Base-by-base conservation (phyloP, 1,139 yeast species). In the Hanseniaspora gamundiae region DNA sequence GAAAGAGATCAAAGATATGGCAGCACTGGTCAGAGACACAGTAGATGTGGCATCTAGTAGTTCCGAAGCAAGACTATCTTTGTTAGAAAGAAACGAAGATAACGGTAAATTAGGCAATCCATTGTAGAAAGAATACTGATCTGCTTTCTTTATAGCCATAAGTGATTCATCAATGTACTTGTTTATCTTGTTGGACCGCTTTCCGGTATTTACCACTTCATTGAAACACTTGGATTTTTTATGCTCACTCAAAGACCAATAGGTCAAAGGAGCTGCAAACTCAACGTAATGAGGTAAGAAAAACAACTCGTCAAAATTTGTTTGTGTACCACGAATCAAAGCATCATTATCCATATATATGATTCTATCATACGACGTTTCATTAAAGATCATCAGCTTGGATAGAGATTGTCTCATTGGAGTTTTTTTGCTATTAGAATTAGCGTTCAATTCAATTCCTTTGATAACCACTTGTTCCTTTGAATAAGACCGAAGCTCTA, bases 361-460 rank as follows among this genome's bases (percentile, higher is more conserved):
- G 13, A 73, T 53, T 38, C 75, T 54, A n/a, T 69, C 68, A 53
- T 66, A 79, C 36, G 73, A 69, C 1, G 66, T 62, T 50, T 69
- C 68, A 47, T 69, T 66, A 54, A 78, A 78, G 0, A 74, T 67
- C 48, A 70, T 66, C 35, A 77, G 60, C 51, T 78, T 77, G 0
- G 81, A 76, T 49, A 73, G 71, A 41, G 79, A 72, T 9, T 69
- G 64, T 2, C 63, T 53, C 82, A 82, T 77, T 35, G 65, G 56
- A 4, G 63, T 49, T 2, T 47, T 49, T 2, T 47, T 48, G 39
- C 58, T 60, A 3, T 44, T 29, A 3, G 52, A 51, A 42, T 59
- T 62, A 11, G 48, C 51, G 11, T 56, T 56, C 40, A 46, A 51
- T 3, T 60, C 57, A 2, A 63, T 51, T 16, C 43, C 42, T 38